A percentile compares a stretch with the other conserved stretches of the same genome.
phyloP scores from a whole-genome alignment of 345 rosid species.

The Reutealis trisperma region DNA sequence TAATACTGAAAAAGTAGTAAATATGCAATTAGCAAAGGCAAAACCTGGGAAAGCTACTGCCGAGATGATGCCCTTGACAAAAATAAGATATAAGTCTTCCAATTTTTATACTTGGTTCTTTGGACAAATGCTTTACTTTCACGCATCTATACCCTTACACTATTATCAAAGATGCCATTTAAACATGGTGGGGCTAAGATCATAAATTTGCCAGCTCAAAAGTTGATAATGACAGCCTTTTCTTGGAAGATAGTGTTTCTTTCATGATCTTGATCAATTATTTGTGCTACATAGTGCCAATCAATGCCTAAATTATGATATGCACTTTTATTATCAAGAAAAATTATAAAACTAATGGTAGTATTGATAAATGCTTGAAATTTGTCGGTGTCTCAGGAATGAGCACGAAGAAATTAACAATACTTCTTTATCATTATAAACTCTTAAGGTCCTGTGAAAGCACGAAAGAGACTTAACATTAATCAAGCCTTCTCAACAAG shows the following conservation, averaged over 20 bases:
- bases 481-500: slow-evolving; percentile 59
- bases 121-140: slow-evolving; percentile 14
- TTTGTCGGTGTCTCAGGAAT: too few relatives aligned
- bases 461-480: neutral
- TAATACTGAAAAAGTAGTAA: too few relatives aligned
- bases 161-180: slow-evolving; percentile 5
- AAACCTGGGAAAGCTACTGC: neutral
- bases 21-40: neutral
- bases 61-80: neutral
- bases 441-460: neutral
- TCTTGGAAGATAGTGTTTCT: neutral
- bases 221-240: slow-evolving; percentile 31
- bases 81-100: neutral
- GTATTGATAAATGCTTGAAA: too few relatives aligned
- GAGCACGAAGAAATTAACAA: too few relatives aligned
- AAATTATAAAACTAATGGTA: too few relatives aligned
- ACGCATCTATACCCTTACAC: neutral
- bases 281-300: neutral
- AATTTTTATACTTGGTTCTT: neutral
- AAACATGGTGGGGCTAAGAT: slow-evolving; percentile 31
- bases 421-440: too few relatives aligned
- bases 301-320: neutral
- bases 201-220: slow-evolving; percentile 33
- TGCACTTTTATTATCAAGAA: neutral
- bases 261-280: too few relatives aligned